phyloP scores from a whole-genome alignment of 163 green algal species.

The Chlorella variabilis region DNA sequence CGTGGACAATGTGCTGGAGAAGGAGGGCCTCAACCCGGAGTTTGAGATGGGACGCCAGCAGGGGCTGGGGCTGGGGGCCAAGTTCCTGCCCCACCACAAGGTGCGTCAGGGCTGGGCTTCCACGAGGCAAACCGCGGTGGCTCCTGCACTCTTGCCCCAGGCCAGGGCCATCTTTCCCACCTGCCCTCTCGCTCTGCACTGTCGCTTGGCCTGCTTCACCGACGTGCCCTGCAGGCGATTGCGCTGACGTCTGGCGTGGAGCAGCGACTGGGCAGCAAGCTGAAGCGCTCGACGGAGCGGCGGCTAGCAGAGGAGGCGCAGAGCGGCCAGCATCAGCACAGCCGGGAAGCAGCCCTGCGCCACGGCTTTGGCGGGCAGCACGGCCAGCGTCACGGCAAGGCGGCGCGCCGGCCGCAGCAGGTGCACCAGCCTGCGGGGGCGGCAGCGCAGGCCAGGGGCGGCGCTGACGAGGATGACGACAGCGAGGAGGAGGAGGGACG shows the following conservation, averaged over 20 bases:
- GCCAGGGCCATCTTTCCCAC: no score
- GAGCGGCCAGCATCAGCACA: not conserved
- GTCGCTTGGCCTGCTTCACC: not conserved
- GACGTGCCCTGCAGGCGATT: conserved; percentile 5
- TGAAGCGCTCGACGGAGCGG: conserved; percentile 5
- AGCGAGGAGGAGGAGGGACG: conserved; percentile 26
- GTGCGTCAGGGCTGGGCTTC: not conserved
- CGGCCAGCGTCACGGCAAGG: not conserved
- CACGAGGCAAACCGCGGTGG: not conserved
- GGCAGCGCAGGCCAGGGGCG: not conserved
- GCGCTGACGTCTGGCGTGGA: conserved; percentile 19
- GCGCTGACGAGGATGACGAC: conserved; percentile 6
- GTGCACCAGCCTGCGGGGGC: not conserved
- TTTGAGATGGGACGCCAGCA: not conserved
- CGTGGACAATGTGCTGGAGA: conserved; percentile 20
- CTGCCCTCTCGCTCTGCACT: no score
- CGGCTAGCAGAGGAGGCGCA: not conserved
- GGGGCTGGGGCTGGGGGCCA: conserved; percentile 38
- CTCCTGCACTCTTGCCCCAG: not conserved
- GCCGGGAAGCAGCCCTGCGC: not conserved
- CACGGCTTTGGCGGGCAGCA: not conserved
- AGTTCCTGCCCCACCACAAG: conserved; percentile 38
- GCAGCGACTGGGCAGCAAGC: conserved; percentile 21
- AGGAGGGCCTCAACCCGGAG: conserved; percentile 22
- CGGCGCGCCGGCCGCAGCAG: not conserved